Conservation (phyloP, 345 rosid species). For the Noccaea bulbosa region DNA sequence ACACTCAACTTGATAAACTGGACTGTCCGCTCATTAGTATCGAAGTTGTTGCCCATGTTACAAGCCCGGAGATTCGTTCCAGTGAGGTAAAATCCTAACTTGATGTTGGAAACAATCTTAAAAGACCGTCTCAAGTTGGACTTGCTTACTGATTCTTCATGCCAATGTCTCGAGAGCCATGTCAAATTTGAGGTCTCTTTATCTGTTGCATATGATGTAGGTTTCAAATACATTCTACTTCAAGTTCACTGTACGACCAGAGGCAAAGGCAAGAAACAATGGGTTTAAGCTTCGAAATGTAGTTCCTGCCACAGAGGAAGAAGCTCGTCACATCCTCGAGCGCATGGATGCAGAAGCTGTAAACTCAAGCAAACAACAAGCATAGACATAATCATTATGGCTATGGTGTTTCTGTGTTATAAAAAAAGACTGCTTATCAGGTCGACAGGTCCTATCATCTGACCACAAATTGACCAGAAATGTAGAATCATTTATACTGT, state of each 20-base stretch:
- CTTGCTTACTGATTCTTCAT: neutral
- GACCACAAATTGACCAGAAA: constrained; percentile 10
- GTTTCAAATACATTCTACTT: constrained; percentile 82
- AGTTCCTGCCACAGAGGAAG: constrained; percentile 91
- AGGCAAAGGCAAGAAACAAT: constrained; percentile 60
- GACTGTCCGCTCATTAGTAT: constrained; percentile 75
- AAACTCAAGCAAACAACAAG: constrained; percentile 36
- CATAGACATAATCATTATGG: neutral
- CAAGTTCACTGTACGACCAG: constrained; percentile 74
- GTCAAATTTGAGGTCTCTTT: neutral
- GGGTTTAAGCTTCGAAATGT: constrained; percentile 65
- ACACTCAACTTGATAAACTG: constrained; percentile 67
- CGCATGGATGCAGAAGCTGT: constrained; percentile 69
- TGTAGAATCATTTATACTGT: constrained; percentile 15
- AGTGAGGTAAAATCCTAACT: constrained; percentile 64
- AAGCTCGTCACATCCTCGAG: constrained; percentile 70
- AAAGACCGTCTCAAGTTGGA: neutral
- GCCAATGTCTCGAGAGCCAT: neutral
- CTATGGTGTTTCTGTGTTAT: neutral
- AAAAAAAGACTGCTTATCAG: constrained; percentile 1
- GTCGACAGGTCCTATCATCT: neutral
- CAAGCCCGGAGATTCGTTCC: constrained; percentile 86
- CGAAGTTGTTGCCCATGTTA: constrained; percentile 97
- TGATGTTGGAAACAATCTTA: neutral
- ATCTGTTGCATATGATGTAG: constrained; percentile 47